These are phyloP conservation scores for Cucurbitaria berberidis DNA, from an alignment of 2,329 filamentous ascomycete species.

Conservation along the genomic window DNA sequence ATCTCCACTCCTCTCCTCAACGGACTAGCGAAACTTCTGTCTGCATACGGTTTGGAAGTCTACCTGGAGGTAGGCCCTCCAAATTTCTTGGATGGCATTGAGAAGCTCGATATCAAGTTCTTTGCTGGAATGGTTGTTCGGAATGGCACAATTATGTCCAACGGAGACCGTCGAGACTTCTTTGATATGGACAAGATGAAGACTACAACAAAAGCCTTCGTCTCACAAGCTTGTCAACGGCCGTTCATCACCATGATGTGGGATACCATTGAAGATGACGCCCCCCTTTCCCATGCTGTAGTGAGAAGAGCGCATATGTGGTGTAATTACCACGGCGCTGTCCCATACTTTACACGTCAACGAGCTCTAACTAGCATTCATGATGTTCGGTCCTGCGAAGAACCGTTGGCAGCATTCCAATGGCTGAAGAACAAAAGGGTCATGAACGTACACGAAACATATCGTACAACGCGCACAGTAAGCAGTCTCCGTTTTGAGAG, in stretches of 20 bases:
- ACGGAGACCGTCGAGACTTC: slow-evolving; percentile 46
- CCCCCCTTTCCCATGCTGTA: slow-evolving; percentile 44
- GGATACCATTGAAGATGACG: slow-evolving; percentile 46
- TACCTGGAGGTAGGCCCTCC: slow-evolving; percentile 45
- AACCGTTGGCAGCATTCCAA: slow-evolving; percentile 47
- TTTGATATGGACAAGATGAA: slow-evolving; percentile 51
- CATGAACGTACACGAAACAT: slow-evolving; percentile 46
- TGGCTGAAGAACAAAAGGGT: slow-evolving; percentile 47
- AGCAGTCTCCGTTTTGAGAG: slow-evolving; percentile 6
- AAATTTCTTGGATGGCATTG: slow-evolving; percentile 37
- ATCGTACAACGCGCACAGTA: slow-evolving; percentile 38
- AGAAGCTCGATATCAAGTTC: slow-evolving; percentile 30
- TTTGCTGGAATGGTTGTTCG: slow-evolving; percentile 43
- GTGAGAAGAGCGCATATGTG: slow-evolving; percentile 45
- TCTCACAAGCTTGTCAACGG: slow-evolving; percentile 45
- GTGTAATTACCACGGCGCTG: slow-evolving; percentile 47
- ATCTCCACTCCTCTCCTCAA: slow-evolving; percentile 38
- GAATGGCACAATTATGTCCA: slow-evolving; percentile 44
- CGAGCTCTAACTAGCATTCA: slow-evolving; percentile 33
- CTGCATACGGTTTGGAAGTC: slow-evolving; percentile 40
- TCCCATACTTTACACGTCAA: slow-evolving; percentile 36
- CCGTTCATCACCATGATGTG: slow-evolving; percentile 48
- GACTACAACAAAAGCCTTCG: slow-evolving; percentile 45
- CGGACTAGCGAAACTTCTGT: slow-evolving; percentile 37
- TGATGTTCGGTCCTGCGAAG: slow-evolving; percentile 32